Percentiles rank a stretch among this genome's conserved stretches.
These are phyloP conservation scores for Cryptosporidium tyzzeri DNA, from an alignment of 169 alveolate genomes.

Conservation along the genomic window DNA sequence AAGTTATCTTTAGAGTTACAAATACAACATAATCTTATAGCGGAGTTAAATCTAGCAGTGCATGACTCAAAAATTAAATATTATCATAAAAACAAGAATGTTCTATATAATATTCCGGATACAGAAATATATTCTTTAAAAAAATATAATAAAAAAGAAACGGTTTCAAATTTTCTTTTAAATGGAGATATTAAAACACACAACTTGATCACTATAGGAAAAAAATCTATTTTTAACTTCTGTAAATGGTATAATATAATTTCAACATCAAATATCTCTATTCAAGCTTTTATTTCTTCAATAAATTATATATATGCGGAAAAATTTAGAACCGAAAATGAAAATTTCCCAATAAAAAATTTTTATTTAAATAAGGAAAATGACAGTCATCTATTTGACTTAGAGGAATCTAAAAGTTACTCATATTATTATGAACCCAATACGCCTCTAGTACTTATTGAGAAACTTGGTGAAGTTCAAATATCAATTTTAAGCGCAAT, in stretches of 20 bases:
- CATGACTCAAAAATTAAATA: conserved; percentile 22
- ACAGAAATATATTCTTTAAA: not conserved
- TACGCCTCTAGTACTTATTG: conserved; percentile 23
- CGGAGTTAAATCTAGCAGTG: conserved; percentile 8
- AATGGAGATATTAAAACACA: conserved; percentile 22
- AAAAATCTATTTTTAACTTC: conserved; percentile 3
- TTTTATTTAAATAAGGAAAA: not conserved
- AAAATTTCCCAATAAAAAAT: not conserved
- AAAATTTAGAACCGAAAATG: not conserved
- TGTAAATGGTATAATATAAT: conserved; percentile 35
- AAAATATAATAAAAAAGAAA: not conserved
- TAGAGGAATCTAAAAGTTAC: not conserved
- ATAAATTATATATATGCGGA: not conserved
- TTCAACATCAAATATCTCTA: conserved; percentile 21
- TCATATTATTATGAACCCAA: conserved; percentile 20
- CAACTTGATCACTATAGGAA: not conserved
- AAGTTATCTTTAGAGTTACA: conserved; percentile 26
- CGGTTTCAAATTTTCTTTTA: conserved; percentile 9
- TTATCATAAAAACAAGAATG: not conserved
- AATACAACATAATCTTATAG: conserved; percentile 15
- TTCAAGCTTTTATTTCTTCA: conserved; percentile 22
- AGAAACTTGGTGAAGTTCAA: conserved; percentile 32
- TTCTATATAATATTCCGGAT: not conserved
- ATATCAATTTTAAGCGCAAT: conserved; percentile 6
- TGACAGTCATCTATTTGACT: not conserved